Base-by-base conservation (phyloP, 2,329 filamentous ascomycete species). In the Didymella arachidicola region DNA sequence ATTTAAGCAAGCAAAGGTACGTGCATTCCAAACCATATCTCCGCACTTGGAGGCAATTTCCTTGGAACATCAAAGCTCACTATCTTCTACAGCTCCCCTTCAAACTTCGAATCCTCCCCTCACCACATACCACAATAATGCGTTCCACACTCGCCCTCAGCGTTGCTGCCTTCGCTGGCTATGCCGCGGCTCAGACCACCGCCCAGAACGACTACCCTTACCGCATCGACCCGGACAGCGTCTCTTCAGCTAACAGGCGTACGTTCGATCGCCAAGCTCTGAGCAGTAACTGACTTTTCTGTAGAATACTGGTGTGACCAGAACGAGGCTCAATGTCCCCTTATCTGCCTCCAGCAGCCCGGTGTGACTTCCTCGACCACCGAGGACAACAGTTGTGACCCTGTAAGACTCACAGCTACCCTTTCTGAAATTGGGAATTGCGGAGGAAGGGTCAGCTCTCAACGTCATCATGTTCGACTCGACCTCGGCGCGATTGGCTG, bases 341-440 rank as follows among this genome's bases (percentile, higher is more conserved):
- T 88, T 64, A 90, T 93, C 77, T 93, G 90, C 82, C 78, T 86
- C 49, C 88, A 92, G 75, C 82, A 70, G 75, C 81, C 65, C 72
- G 83, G 74, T 60, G 72, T 77, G 50, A 71, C 66, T 46, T 71
- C 71, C 60, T 66, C 70, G 58, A 82, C 79, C 43, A 86, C 84
- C 29, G 61, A 81, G 43, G 76, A 80, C 62, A 93, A 94, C 79
- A 81, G 82, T 7, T 94, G 90, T 74, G 83, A 92, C 72, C 69
- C 88, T 48, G 86, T 89, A 83, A 54, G 55, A 30, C 19, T 39
- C 43, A 42, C 45, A 26, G 22, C 8, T 30, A 12, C 30, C 36
- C 19, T 45, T 5, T 22, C 22, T 26, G n/a, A 19, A 32, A n/a
- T 34, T 29, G 34, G 19, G 26, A 42, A 16, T 30, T 36, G 29